Conservation (phyloP, 2,329 filamentous ascomycete genomes). For the Penicillium sp. region DNA sequence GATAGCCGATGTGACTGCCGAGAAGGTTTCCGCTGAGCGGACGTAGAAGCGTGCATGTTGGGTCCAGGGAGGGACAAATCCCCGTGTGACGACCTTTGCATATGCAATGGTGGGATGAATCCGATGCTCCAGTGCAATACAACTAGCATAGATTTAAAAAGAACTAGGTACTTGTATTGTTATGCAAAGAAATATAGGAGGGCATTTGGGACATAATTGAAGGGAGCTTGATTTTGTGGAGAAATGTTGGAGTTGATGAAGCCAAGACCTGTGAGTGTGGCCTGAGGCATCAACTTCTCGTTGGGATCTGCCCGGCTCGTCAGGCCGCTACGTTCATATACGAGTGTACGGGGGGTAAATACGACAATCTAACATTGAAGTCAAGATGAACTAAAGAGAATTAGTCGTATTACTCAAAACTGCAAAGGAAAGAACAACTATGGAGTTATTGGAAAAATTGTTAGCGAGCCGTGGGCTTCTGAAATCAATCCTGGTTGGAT, state of each 20-base stretch:
- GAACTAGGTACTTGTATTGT: not conserved
- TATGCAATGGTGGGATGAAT: not conserved
- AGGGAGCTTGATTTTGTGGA: constrained; percentile 13
- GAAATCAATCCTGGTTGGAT: not conserved
- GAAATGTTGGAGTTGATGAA: constrained; percentile 14
- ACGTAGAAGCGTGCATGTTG: constrained; percentile 31
- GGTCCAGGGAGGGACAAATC: constrained; percentile 27
- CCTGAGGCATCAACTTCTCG: constrained; percentile 10
- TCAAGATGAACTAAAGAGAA: not conserved
- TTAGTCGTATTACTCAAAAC: constrained; percentile 15
- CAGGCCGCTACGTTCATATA: not conserved
- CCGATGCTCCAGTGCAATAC: not conserved
- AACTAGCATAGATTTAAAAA: not conserved
- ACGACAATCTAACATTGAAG: not conserved
- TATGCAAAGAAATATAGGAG: not conserved
- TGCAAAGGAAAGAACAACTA: not conserved
- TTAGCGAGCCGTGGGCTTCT: constrained; percentile 5
- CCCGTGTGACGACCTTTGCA: constrained; percentile 20
- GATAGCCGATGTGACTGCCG: constrained; percentile 27
- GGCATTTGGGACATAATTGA: not conserved
- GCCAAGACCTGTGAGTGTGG: constrained; percentile 14
- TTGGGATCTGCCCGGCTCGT: not conserved
- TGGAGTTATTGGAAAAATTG: not conserved
- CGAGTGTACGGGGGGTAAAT: not conserved
- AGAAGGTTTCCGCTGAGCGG: constrained; percentile 28